A percentile compares a stretch with the other conserved stretches of the same genome.
Conservation (phyloP, 257 asterid species). For the Verbascum thapsus region DNA sequence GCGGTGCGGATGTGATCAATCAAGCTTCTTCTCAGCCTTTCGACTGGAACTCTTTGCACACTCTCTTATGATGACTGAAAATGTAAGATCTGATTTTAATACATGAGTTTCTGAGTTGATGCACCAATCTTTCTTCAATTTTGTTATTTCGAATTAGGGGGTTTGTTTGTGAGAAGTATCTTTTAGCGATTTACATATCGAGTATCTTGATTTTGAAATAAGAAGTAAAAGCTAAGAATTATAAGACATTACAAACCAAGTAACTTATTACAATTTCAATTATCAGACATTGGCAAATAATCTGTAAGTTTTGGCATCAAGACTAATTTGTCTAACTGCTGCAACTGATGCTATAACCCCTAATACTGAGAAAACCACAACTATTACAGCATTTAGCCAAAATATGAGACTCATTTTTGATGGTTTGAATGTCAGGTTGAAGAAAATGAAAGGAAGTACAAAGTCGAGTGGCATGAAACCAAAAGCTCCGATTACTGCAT, state of each 20-base stretch:
- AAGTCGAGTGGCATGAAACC: constrained; percentile 93
- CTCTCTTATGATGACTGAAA: constrained; percentile 14
- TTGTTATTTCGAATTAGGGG: too few species aligned
- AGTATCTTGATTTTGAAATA: too few species aligned
- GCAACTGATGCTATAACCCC: constrained; percentile 76
- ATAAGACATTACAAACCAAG: too few species aligned
- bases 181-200: too few species aligned
- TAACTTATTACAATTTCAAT: not conserved
- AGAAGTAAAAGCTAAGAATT: not conserved
- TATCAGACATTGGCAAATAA: constrained; percentile 68
- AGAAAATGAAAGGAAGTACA: constrained; percentile 81
- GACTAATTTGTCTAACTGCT: constrained; percentile 80
- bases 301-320: constrained; percentile 71
- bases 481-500: constrained; percentile 79
- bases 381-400: constrained; percentile 65
- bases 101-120: constrained; percentile 10
- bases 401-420: constrained; percentile 51
- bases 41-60: constrained; percentile 26
- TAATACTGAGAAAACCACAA: constrained; percentile 55
- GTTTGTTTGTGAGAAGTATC: too few species aligned
- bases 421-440: constrained; percentile 78
- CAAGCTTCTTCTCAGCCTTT: constrained; percentile 20
- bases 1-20: constrained; percentile 13
- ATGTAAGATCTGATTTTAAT: constrained; percentile 21
- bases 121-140: not conserved